Evolutionary conservation across 2,329 filamentous ascomycete species (phyloP).

Genomic region (Beauveria pseudobassiana): DNA sequence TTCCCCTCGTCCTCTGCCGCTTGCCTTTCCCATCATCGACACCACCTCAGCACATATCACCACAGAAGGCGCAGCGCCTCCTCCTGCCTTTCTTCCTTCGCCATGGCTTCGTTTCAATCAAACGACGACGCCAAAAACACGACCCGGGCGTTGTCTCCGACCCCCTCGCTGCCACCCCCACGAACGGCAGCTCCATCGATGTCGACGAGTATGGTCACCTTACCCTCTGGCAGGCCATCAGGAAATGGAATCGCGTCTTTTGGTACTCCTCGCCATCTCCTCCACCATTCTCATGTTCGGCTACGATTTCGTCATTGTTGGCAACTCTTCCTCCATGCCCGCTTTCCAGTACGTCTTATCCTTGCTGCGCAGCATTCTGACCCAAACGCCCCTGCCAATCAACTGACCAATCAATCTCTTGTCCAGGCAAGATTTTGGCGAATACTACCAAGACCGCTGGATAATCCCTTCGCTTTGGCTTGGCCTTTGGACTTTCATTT

Average conservation of each 20-base stretch:
- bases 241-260: constrained; percentile 19
- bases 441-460: constrained; percentile 20
- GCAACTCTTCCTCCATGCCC: constrained; percentile 24
- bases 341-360: constrained; percentile 19
- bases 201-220: constrained; percentile 6
- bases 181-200: background rate
- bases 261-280: constrained; percentile 20
- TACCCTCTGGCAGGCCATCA: constrained; percentile 17
- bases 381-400: background rate
- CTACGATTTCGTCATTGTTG: constrained; percentile 24
- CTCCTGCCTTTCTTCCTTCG: background rate
- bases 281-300: constrained; percentile 22
- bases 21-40: background rate
- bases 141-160: background rate
- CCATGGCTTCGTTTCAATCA: background rate
- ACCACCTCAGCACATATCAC: background rate
- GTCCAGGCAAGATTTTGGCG: constrained; percentile 26
- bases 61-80: background rate
- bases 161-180: background rate
- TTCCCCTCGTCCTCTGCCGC: background rate
- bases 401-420: background rate
- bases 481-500: constrained; percentile 34
- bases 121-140: background rate
- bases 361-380: background rate
- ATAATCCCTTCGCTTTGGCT: constrained; percentile 37